Percentiles rank a stretch among this genome's conserved stretches.
Conservation (phyloP, 2,329 filamentous ascomycete genomes). For the Aciculosporium take region DNA sequence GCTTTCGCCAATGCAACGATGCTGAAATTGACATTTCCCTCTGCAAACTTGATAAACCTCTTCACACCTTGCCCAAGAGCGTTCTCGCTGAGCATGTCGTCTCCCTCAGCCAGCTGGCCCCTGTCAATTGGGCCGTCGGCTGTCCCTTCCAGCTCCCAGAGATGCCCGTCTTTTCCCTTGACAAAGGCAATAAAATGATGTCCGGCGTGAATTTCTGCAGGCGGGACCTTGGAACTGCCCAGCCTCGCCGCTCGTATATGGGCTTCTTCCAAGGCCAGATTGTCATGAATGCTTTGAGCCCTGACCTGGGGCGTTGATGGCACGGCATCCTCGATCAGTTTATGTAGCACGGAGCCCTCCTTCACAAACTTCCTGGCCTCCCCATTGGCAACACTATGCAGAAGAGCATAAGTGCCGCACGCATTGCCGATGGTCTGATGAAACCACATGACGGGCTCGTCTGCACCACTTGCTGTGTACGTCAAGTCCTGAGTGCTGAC, state of each 20-base stretch:
- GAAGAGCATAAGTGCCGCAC: slow-evolving; percentile 63
- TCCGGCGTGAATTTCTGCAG: slow-evolving; percentile 46
- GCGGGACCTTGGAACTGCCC: slow-evolving; percentile 54
- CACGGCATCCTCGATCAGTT: slow-evolving; percentile 46
- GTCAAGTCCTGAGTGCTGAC: slow-evolving; percentile 12
- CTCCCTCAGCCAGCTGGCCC: slow-evolving; percentile 36
- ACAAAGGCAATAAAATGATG: slow-evolving; percentile 76
- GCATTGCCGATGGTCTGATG: slow-evolving; percentile 74
- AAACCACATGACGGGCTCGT: slow-evolving; percentile 66
- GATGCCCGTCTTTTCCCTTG: slow-evolving; percentile 44
- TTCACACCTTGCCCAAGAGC: slow-evolving; percentile 49
- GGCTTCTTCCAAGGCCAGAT: slow-evolving; percentile 53
- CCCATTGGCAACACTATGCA: slow-evolving; percentile 63
- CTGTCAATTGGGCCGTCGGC: slow-evolving; percentile 61
- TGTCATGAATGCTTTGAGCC: slow-evolving; percentile 58
- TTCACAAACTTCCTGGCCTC: slow-evolving; percentile 39
- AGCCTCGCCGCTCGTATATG: slow-evolving; percentile 54
- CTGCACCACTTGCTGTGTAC: slow-evolving; percentile 19
- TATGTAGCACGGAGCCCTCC: slow-evolving; percentile 38
- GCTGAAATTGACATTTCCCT: slow-evolving; percentile 25
- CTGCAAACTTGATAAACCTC: slow-evolving; percentile 24
- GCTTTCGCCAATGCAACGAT: slow-evolving; percentile 22
- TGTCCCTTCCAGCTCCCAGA: slow-evolving; percentile 72
- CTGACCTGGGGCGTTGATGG: slow-evolving; percentile 44
- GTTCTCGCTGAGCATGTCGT: slow-evolving; percentile 50